Conservation (phyloP, 495 filamentous ascomycete genomes). For the Pyronema domesticum region DNA sequence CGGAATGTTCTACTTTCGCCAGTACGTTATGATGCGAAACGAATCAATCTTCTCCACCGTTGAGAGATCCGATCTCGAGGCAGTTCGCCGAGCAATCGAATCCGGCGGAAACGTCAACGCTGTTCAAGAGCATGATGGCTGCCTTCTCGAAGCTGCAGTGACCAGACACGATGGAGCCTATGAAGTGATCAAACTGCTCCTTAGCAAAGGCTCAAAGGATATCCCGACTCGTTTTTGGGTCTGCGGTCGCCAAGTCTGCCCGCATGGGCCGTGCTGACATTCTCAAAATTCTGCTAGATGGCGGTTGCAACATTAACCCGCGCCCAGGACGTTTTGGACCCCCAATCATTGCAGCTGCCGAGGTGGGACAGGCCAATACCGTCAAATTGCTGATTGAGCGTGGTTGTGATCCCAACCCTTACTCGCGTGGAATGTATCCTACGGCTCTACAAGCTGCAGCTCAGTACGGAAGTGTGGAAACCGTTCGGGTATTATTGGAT, state of each 20-base stretch:
- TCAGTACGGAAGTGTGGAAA: neutral
- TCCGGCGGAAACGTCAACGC: neutral
- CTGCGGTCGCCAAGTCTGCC: neutral
- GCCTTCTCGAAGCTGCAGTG: neutral
- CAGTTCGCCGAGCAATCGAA: neutral
- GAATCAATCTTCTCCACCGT: no score
- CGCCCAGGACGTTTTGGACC: neutral
- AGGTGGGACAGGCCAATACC: neutral
- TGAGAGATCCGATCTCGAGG: neutral
- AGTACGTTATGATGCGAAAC: no score
- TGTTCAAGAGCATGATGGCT: neutral
- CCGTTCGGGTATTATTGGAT: neutral
- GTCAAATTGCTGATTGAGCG: neutral
- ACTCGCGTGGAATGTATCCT: neutral
- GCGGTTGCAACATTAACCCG: neutral
- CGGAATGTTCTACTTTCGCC: no score
- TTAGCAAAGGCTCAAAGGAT: neutral
- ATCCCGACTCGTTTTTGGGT: neutral
- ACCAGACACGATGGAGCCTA: neutral
- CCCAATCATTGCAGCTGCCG: neutral
- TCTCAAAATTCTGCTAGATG: neutral
- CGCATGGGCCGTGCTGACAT: neutral
- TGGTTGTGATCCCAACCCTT: neutral
- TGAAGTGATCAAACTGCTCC: neutral
- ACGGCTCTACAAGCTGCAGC: slow-evolving; percentile 1